Evolutionary conservation across 306 rosid species (phyloP), one percentile per base, ranked within the genome.

Genomic region (Vigna hirtella): DNA sequence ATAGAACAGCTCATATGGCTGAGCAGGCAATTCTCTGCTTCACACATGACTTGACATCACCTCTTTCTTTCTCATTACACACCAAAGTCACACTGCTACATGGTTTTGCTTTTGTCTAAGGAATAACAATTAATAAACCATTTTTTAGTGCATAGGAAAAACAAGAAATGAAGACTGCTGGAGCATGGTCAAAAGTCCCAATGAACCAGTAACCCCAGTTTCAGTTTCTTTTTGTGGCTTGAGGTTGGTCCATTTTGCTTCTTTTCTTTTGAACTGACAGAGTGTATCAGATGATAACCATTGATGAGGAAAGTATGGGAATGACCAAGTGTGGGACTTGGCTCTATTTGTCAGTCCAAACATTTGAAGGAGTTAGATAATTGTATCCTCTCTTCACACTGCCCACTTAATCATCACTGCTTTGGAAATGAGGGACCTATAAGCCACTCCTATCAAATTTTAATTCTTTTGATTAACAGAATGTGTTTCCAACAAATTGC

Each of bases 251-350:
- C 90, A 82, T 90, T 82, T 86, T 81, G 40, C 63, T 81, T 76
- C 81, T 87, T 90, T 88, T 77, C 90, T 90, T 91, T 91, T 79
- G 81, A 84, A 84, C 89, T 85, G 97, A 91, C 91, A 84, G 87
- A 83, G 83, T 68, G 79, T 77, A 83, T 77, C 81, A 85, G 90
- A 76, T 78, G 68, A 81, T 81, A 66, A 34, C 68, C 72, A 80
- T 85, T 75, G 84, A 87, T 84, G 85, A 80, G 58, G 86, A 82
- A 87, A 85, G 89, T 61, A 83, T 74, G 85, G 85, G 89, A 82
- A 79, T 76, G 81, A 73, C 83, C 75, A 73, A 68, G 78, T 66
- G 83, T 82, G 86, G 86, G 88, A 88, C 88, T 84, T 78, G 71
- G 42, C 79, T 61, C 73, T 59, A 73, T 81, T 59, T 77, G 83